Conservation (phyloP, 2,329 filamentous ascomycete genomes). For the Pezizomycotina sp. region DNA sequence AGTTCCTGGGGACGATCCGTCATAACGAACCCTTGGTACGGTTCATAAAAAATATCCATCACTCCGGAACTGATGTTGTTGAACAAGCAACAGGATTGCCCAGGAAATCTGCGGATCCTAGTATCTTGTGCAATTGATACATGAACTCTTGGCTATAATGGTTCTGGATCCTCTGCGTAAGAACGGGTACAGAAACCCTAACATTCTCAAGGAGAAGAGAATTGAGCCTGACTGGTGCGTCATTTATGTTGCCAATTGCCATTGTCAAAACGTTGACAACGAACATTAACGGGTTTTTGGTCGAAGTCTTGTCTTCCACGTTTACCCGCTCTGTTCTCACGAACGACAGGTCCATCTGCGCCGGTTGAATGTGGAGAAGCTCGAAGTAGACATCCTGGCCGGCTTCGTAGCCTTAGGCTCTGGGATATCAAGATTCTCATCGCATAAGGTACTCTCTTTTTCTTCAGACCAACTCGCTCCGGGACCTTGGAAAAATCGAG, state of each 20-base stretch:
- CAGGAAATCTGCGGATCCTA: constrained; percentile 92
- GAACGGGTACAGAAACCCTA: constrained; percentile 66
- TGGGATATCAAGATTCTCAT: constrained; percentile 77
- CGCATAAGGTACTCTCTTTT: constrained; percentile 70
- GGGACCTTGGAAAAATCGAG: constrained; percentile 82
- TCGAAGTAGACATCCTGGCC: constrained; percentile 98
- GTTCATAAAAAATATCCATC: constrained; percentile 97
- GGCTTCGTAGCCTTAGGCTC: constrained; percentile 71
- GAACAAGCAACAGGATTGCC: constrained; percentile 93
- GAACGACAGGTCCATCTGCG: constrained; percentile 94
- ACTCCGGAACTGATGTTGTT: constrained; percentile 96
- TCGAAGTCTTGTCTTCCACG: constrained; percentile 81
- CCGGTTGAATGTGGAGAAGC: constrained; percentile 87
- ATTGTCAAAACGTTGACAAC: constrained; percentile 97
- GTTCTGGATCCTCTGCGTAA: constrained; percentile 72
- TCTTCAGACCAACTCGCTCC: constrained; percentile 76
- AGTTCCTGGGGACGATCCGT: constrained; percentile 91
- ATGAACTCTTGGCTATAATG: constrained; percentile 96
- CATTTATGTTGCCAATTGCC: constrained; percentile 98
- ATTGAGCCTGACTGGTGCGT: constrained; percentile 85
- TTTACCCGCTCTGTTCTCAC: constrained; percentile 94
- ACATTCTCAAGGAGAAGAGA: constrained; percentile 90
- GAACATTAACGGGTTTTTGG: constrained; percentile 92
- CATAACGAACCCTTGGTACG: constrained; percentile 93
- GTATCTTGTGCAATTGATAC: constrained; percentile 90